Evolutionary conservation across 768 basidiomycete species (phyloP).

Genomic region (Suillus discolor): DNA sequence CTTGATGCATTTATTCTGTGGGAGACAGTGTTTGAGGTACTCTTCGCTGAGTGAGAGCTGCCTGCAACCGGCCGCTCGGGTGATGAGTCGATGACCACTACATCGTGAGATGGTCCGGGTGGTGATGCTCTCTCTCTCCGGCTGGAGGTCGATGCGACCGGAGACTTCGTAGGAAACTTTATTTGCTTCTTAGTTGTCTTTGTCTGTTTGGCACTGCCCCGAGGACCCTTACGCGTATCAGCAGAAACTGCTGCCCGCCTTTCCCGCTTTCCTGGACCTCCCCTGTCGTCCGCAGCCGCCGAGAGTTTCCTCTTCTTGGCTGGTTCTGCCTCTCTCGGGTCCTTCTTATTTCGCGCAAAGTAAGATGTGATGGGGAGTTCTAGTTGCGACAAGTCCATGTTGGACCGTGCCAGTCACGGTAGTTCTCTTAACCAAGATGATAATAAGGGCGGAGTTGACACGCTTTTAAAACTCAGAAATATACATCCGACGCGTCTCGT

Average conservation of each 20-base stretch:
- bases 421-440: neutral
- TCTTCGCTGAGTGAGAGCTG: neutral
- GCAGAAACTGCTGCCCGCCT: conserved; percentile 8
- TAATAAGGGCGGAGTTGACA: conserved; percentile 39
- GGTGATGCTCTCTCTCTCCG: neutral
- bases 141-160: neutral
- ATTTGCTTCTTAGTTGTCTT: neutral
- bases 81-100: neutral
- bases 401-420: neutral
- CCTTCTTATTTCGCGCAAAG: conserved; percentile 22
- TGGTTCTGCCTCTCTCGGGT: conserved; percentile 7
- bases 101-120: neutral
- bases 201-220: neutral
- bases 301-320: conserved; percentile 11
- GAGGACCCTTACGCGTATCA: neutral
- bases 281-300: conserved; percentile 3
- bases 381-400: conserved; percentile 36
- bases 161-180: neutral
- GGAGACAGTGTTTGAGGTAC: too few species aligned
- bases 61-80: neutral
- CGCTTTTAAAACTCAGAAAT: conserved; percentile 38
- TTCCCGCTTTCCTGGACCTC: conserved; percentile 22
- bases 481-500: conserved; percentile 22
- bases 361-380: conserved; percentile 35
- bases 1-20: neutral